Base-by-base conservation (phyloP, 2,329 filamentous ascomycete genomes). In the Mycogone perniciosa region DNA sequence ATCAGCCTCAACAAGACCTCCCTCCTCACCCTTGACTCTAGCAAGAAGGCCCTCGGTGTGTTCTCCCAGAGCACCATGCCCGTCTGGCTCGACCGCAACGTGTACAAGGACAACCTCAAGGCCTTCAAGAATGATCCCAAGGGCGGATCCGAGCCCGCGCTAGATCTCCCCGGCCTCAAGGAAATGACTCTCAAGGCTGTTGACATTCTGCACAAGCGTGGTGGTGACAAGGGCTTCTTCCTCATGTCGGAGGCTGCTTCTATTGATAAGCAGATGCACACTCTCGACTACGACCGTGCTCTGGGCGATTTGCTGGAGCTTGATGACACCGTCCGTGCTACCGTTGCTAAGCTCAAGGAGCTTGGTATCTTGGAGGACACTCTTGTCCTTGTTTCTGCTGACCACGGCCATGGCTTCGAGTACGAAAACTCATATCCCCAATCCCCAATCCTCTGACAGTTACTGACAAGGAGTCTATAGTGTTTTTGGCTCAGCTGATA, bases 221-320 rank as follows among this genome's bases (percentile, higher is more conserved):
- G 83, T 30, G 77, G 78, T 33, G 77, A 85, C 52, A 78, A 87
- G 53, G 89, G 89, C 5, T 95, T 86, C 79, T 89, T 93, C 76
- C 76, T 95, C 62, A 93, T 95, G 88, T 83, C 84, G 9, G 89
- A 95, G 68, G 89, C 85, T 29, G 89, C 89, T 11, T 88, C 83
- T 2, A 87, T 95, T 59, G 89, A 93, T 71, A 95, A 95, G 76
- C 85, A 89, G 76, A 93, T 95, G 88, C 89, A 95, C 71, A 67
- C 74, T 2, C 79, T 93, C 20, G 89, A 93, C 71, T 93, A 93
- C 65, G 87, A 93, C 70, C 86, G 89, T 48, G 86, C 89, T 1
- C 81, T 95, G 0, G 89, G 86, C 49, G 89, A 95, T 60, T 81
- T 95, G 1, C 80, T 95, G 38, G 89, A 95, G 71, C 79, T 95